Evolutionary conservation across 768 basidiomycete species (phyloP).

Genomic region (Boletus bicolor): DNA sequence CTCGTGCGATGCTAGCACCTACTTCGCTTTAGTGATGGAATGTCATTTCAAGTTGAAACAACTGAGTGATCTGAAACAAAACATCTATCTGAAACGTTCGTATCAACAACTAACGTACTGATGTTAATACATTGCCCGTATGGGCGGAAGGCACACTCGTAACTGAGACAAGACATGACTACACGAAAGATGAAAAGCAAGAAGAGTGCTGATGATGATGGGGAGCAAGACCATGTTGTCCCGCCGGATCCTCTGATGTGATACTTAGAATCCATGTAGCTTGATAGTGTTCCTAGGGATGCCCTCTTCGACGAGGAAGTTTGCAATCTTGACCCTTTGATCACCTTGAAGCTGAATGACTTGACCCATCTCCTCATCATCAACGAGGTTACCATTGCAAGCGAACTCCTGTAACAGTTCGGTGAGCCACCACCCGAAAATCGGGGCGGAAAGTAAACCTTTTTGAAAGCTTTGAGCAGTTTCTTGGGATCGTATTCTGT

Average conservation of each 20-base stretch:
- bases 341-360: conserved; percentile 99
- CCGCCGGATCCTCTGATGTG: neutral
- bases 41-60: conserved; percentile 1
- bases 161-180: conserved; percentile 18
- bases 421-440: conserved; percentile 8
- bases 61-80: conserved; percentile 5
- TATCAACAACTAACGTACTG: conserved; percentile 24
- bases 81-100: conserved; percentile 24
- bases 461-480: conserved; percentile 98
- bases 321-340: conserved; percentile 86
- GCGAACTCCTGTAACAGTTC: conserved; percentile 75
- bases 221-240: conserved; percentile 2
- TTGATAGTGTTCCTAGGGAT: conserved; percentile 77
- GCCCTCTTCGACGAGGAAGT: conserved; percentile 82
- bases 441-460: conserved; percentile 46
- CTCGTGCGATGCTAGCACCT: neutral
- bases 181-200: conserved; percentile 17
- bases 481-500: conserved; percentile 98
- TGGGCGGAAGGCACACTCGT: conserved; percentile 14
- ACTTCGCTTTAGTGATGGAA: neutral
- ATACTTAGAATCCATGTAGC: conserved; percentile 77
- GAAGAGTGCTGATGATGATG: conserved; percentile 10
- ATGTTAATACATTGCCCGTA: conserved; percentile 28
- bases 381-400: conserved; percentile 96
- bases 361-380: conserved; percentile 93